Percentiles rank a stretch among this genome's conserved stretches.
These are phyloP conservation scores for Boletus pseudopeckii DNA, from an alignment of 768 basidiomycete species.

Conservation along the genomic window DNA sequence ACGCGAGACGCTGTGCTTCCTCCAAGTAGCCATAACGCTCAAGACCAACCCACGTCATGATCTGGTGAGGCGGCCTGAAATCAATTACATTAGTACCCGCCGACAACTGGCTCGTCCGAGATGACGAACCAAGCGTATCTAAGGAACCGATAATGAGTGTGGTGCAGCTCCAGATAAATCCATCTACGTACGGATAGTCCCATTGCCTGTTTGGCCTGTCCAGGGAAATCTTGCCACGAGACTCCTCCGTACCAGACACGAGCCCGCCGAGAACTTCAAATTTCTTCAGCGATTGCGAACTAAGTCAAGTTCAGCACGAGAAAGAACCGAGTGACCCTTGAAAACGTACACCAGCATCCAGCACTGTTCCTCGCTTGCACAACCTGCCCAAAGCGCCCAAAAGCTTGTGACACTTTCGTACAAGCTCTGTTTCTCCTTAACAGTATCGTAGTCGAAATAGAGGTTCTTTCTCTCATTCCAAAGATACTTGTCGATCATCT, in stretches of 20 bases:
- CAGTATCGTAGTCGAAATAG: conserved; percentile 97
- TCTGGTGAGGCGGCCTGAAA: conserved; percentile 90
- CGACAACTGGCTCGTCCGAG: background rate
- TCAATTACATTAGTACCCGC: conserved; percentile 9
- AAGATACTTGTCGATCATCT: conserved; percentile 86
- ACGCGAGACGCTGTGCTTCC: conserved; percentile 89
- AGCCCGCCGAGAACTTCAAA: conserved; percentile 96
- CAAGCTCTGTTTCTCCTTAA: conserved; percentile 82
- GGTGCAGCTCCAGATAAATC: conserved; percentile 3
- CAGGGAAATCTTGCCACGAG: conserved; percentile 90
- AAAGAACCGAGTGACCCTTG: background rate
- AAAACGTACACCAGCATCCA: conserved; percentile 84
- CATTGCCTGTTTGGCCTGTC: conserved; percentile 98
- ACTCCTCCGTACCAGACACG: conserved; percentile 95
- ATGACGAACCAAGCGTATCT: conserved; percentile 65
- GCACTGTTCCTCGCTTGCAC: conserved; percentile 93
- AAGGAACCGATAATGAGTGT: conserved; percentile 7
- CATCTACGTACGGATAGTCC: conserved; percentile 83
- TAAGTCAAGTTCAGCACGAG: conserved; percentile 33
- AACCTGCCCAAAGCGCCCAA: conserved; percentile 97
- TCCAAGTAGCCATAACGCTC: conserved; percentile 95
- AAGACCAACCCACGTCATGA: conserved; percentile 97
- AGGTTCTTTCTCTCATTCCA: conserved; percentile 96
- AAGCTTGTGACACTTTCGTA: conserved; percentile 97
- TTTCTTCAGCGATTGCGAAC: conserved; percentile 84